Evolutionary conservation across 1,284 basidiomycete genomes (phyloP).

Genomic region (Paramarasmius palmivorus): DNA sequence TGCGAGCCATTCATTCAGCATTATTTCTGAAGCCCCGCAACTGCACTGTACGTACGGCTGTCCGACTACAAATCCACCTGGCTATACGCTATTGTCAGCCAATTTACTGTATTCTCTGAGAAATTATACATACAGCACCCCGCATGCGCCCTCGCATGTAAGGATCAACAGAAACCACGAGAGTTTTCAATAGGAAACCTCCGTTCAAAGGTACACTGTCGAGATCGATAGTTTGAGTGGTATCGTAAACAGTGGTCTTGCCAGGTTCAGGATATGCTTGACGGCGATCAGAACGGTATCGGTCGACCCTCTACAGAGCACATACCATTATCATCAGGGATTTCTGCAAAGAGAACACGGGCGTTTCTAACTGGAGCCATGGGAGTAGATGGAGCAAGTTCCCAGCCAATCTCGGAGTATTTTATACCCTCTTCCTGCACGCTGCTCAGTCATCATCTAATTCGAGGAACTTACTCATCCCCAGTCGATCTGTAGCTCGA

Average conservation of each 20-base stretch:
- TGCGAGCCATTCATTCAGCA: slow-evolving; percentile 1
- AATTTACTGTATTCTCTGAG: neutral
- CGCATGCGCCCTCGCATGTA: slow-evolving; percentile 32
- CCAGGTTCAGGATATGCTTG: slow-evolving; percentile 29
- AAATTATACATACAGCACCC: neutral
- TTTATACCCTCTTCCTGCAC: too few relatives aligned
- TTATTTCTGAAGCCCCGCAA: neutral
- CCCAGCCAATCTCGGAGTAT: too few relatives aligned
- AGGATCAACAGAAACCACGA: slow-evolving; percentile 34
- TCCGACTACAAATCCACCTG: neutral
- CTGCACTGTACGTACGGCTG: neutral
- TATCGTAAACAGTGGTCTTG: slow-evolving; percentile 29
- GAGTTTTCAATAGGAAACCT: slow-evolving; percentile 35
- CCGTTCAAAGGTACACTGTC: slow-evolving; percentile 36
- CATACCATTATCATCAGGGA: neutral
- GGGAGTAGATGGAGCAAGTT: neutral
- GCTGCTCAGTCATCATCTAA: too few relatives aligned
- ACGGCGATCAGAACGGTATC: neutral
- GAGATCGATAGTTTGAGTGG: slow-evolving; percentile 33
- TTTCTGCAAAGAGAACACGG: slow-evolving; percentile 7
- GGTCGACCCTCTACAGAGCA: neutral
- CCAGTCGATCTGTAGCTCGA: too few relatives aligned
- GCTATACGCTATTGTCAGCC: neutral
- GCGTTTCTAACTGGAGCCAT: slow-evolving; percentile 11
- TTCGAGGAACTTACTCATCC: too few relatives aligned